phyloP scores from a whole-genome alignment of 2,329 filamentous ascomycete species.

The Beauveria sp. region DNA sequence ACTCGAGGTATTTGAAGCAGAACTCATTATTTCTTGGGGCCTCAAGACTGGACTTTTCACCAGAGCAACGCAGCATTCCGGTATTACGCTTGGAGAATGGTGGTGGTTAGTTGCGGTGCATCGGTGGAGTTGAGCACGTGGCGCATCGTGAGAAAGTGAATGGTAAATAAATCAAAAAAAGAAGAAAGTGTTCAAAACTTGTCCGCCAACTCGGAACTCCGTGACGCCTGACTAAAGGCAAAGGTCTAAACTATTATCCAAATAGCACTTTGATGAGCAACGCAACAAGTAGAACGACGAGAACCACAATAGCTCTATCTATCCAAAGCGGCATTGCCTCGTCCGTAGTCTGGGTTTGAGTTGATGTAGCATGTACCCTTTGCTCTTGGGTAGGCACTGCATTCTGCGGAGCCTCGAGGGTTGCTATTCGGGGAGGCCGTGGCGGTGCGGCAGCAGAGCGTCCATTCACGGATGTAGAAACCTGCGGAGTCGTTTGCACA shows the following conservation, averaged over 20 bases:
- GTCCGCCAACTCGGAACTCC: neutral
- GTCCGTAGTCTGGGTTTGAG: conserved; percentile 13
- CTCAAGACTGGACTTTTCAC: conserved; percentile 43
- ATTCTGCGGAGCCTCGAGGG: conserved; percentile 13
- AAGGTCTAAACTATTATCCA: conserved; percentile 14
- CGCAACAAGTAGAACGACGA: conserved; percentile 62
- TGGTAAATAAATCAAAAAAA: neutral
- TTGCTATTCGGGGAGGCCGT: neutral
- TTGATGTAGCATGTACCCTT: conserved; percentile 9
- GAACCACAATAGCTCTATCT: conserved; percentile 68
- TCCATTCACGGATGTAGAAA: conserved; percentile 7
- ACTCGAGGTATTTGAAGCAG: conserved; percentile 56
- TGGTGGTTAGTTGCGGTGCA: conserved; percentile 54
- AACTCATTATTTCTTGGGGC: conserved; percentile 53
- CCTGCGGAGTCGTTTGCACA: conserved; percentile 38
- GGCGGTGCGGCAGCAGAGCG: neutral
- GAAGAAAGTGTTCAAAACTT: neutral
- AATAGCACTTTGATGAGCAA: conserved; percentile 56
- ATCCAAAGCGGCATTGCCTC: conserved; percentile 64
- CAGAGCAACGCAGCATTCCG: conserved; percentile 31
- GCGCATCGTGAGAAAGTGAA: neutral
- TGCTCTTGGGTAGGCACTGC: conserved; percentile 11
- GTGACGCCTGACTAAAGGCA: neutral
- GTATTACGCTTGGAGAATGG: conserved; percentile 50
- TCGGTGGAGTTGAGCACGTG: neutral